Percentiles rank a stretch among this genome's conserved stretches.
Conservation (phyloP, 1,139 yeast genomes). For the Taphrina pruni region DNA sequence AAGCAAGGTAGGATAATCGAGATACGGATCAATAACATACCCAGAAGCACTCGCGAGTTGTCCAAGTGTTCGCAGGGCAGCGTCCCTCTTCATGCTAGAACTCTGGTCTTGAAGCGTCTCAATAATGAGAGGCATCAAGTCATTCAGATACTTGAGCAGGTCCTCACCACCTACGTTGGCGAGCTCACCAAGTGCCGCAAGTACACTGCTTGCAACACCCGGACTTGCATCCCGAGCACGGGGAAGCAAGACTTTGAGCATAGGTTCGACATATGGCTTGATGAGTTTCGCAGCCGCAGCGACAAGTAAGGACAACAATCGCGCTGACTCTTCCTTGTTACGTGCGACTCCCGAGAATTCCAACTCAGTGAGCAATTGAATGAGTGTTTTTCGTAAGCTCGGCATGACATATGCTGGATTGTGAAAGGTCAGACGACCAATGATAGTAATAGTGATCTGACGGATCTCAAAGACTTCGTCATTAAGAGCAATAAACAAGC, state of each 20-base stretch:
- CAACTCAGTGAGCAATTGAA: constrained; percentile 81
- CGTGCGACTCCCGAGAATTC: constrained; percentile 76
- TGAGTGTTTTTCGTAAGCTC: constrained; percentile 79
- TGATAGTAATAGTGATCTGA: constrained; percentile 74
- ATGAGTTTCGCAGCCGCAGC: constrained; percentile 79
- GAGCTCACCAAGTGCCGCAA: constrained; percentile 87
- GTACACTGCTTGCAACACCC: constrained; percentile 71
- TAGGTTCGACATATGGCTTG: constrained; percentile 87
- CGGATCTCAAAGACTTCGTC: constrained; percentile 88
- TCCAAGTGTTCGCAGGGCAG: constrained; percentile 85
- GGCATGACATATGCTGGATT: constrained; percentile 98
- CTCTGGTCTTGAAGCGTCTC: constrained; percentile 92
- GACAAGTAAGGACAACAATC: constrained; percentile 72
- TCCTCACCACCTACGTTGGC: constrained; percentile 89
- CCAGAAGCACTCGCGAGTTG: constrained; percentile 90
- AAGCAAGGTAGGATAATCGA: constrained; percentile 87
- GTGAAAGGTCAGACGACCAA: constrained; percentile 81
- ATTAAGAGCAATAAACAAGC: constrained; percentile 84
- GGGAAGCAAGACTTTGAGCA: constrained; percentile 79
- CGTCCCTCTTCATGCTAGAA: constrained; percentile 81
- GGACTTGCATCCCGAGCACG: constrained; percentile 69
- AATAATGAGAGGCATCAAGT: constrained; percentile 83
- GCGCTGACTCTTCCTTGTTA: constrained; percentile 86
- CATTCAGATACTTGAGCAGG: constrained; percentile 70
- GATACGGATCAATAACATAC: constrained; percentile 88